phyloP scores from a whole-genome alignment of 306 rosid species.

The Vigna nakashimae region DNA sequence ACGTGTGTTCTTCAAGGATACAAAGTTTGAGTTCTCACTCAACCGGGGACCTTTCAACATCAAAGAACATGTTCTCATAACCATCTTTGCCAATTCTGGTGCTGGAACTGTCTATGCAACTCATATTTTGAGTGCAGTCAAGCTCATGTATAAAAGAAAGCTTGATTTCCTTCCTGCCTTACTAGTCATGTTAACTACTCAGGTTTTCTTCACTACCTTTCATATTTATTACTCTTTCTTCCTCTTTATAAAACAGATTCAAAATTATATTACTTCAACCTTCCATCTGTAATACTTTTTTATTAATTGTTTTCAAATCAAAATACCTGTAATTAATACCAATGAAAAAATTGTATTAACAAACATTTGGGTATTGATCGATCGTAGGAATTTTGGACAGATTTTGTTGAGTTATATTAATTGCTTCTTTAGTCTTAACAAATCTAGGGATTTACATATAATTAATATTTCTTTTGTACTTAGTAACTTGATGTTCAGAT shows the following conservation, averaged over 20 bases:
- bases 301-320: too few relatives aligned
- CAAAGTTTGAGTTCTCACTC: slow-evolving; percentile 65
- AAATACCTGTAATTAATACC: too few relatives aligned
- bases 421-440: too few relatives aligned
- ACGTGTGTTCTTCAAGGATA: slow-evolving; percentile 55
- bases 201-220: slow-evolving; percentile 52
- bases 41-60: slow-evolving; percentile 87
- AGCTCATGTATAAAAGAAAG: slow-evolving; percentile 66
- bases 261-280: too few relatives aligned
- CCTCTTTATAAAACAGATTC: too few relatives aligned
- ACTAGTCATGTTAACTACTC: slow-evolving; percentile 83
- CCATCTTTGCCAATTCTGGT: slow-evolving; percentile 87
- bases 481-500: neutral
- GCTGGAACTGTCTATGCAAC: slow-evolving; percentile 60
- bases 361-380: too few relatives aligned
- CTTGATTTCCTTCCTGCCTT: slow-evolving; percentile 71
- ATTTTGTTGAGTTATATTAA: too few relatives aligned
- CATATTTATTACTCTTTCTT: neutral
- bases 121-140: slow-evolving; percentile 82
- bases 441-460: too few relatives aligned
- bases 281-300: too few relatives aligned
- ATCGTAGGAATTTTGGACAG: too few relatives aligned
- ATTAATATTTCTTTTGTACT: neutral
- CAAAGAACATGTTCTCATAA: slow-evolving; percentile 88
- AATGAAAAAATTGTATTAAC: too few relatives aligned